phyloP scores from a whole-genome alignment of 2,329 filamentous ascomycete genomes.

The Dactylellina sp. region DNA sequence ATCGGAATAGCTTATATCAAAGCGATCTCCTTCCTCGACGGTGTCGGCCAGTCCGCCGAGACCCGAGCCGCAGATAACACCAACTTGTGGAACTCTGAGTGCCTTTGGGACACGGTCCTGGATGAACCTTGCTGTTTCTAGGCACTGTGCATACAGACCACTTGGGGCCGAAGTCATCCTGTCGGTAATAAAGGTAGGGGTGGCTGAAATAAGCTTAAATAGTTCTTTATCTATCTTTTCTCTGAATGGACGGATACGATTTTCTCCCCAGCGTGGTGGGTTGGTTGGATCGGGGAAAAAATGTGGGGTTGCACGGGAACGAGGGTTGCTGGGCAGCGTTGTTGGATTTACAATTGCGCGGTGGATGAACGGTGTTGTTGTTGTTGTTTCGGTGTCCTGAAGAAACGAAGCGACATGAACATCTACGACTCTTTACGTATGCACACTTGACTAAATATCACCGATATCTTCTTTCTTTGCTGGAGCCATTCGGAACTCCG shows the following conservation, averaged over 20 bases:
- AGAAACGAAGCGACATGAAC: too few relatives aligned
- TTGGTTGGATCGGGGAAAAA: slow-evolving; percentile 15
- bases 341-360: not conserved
- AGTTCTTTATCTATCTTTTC: too few relatives aligned
- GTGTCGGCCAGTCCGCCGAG: slow-evolving; percentile 72
- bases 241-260: slow-evolving; percentile 22
- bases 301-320: slow-evolving; percentile 39
- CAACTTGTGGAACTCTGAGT: slow-evolving; percentile 70
- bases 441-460: slow-evolving; percentile 1
- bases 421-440: too few relatives aligned
- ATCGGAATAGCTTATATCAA: slow-evolving; percentile 70
- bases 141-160: slow-evolving; percentile 64
- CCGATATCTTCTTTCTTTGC: not conserved
- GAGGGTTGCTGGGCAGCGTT: slow-evolving; percentile 28
- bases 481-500: slow-evolving; percentile 32
- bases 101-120: slow-evolving; percentile 66
- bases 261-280: slow-evolving; percentile 10
- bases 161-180: slow-evolving; percentile 52
- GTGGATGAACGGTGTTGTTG: too few relatives aligned
- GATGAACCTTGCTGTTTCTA: slow-evolving; percentile 68
- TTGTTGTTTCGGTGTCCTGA: too few relatives aligned
- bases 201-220: slow-evolving; percentile 53
- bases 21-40: slow-evolving; percentile 67
- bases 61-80: slow-evolving; percentile 75
- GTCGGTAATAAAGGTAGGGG: slow-evolving; percentile 16